phyloP scores from a whole-genome alignment of 768 basidiomycete species.

The Erythrobasidium yunnanense region DNA sequence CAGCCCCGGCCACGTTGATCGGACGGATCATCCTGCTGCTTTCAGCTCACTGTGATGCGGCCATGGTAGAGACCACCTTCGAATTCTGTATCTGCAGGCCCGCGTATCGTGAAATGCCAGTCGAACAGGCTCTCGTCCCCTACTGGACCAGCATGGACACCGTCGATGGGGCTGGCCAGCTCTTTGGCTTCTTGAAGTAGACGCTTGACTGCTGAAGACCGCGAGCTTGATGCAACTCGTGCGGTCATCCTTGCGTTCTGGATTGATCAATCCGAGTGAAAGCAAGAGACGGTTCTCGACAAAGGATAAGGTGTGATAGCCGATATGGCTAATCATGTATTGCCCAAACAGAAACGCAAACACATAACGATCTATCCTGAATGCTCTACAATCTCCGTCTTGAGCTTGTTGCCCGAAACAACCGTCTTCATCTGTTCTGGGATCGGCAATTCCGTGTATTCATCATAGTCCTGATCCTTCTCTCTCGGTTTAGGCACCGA shows the following conservation, averaged over 20 bases:
- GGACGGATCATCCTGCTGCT: no score
- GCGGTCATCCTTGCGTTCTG: constrained; percentile 38
- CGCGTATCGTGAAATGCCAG: constrained; percentile 94
- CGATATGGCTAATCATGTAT: no score
- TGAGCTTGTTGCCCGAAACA: constrained; percentile 63
- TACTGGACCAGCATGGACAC: constrained; percentile 62
- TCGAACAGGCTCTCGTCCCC: constrained; percentile 59
- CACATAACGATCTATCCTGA: constrained; percentile 41
- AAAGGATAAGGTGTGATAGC: no score
- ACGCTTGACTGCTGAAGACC: constrained; percentile 63
- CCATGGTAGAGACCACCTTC: constrained; percentile 93
- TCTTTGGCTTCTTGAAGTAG: constrained; percentile 95
- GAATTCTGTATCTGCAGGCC: constrained; percentile 79
- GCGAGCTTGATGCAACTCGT: constrained; percentile 68
- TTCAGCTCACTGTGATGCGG: constrained; percentile 43
- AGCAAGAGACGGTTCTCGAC: no score
- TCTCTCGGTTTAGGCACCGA: constrained; percentile 46
- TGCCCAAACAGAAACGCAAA: no score
- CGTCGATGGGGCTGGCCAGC: constrained; percentile 67
- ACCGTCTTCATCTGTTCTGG: constrained; percentile 92
- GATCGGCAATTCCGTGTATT: constrained; percentile 76
- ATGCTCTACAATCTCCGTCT: constrained; percentile 84
- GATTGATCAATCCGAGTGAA: neutral
- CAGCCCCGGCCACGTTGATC: no score
- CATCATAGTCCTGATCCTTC: constrained; percentile 78